phyloP scores from a whole-genome alignment of 768 basidiomycete genomes.

The Saitozyma podzolica region DNA sequence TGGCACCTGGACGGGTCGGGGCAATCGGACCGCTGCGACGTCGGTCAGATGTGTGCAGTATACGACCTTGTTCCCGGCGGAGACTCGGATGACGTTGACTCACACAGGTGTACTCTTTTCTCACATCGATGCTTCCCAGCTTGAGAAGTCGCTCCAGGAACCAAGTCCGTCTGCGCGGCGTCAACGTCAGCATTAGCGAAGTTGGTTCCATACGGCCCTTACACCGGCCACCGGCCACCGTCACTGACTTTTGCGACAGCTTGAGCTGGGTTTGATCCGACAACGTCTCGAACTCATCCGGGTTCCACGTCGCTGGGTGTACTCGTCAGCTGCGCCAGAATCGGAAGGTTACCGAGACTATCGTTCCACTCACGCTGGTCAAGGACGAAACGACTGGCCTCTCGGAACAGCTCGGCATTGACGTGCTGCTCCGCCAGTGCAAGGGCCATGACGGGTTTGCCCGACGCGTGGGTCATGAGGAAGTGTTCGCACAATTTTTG shows the following conservation, averaged over 20 bases:
- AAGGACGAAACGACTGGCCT: constrained; percentile 85
- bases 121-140: constrained; percentile 76
- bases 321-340: constrained; percentile 13
- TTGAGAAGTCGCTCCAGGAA: constrained; percentile 93
- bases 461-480: constrained; percentile 87
- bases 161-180: constrained; percentile 72
- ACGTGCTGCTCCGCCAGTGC: constrained; percentile 86
- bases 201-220: neutral
- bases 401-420: constrained; percentile 68
- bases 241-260: constrained; percentile 67
- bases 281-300: constrained; percentile 54
- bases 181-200: neutral
- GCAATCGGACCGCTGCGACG: constrained; percentile 71
- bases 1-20: constrained; percentile 79
- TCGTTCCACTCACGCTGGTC: constrained; percentile 85
- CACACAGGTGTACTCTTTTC: constrained; percentile 96
- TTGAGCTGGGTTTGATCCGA: constrained; percentile 80
- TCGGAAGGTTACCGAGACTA: neutral
- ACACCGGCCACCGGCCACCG: neutral
- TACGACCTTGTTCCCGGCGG: no score
- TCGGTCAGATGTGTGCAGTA: neutral
- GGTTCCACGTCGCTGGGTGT: constrained; percentile 32
- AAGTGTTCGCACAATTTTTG: constrained; percentile 82
- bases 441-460: constrained; percentile 88
- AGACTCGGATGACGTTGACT: constrained; percentile 5